phyloP scores from a whole-genome alignment of 192 early-diverging fungal genomes.

The Coemansia sp. region DNA sequence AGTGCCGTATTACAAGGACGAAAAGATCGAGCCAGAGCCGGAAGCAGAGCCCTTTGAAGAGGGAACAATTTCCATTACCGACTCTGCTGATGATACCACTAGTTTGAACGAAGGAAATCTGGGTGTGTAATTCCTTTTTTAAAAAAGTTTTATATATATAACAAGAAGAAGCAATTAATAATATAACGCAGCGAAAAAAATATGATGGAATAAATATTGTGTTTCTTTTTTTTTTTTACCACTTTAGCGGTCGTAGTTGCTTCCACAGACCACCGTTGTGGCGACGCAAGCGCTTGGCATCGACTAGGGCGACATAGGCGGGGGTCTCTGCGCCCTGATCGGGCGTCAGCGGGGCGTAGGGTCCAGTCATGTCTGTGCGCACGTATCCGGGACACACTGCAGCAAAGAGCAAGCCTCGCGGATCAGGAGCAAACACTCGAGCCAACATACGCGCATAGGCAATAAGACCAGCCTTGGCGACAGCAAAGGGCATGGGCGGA shows the following conservation, averaged over 20 bases:
- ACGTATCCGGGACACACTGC: slow-evolving; percentile 51
- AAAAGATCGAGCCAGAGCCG: background rate
- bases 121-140: slow-evolving; percentile 4
- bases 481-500: slow-evolving; percentile 52
- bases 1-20: slow-evolving; percentile 27
- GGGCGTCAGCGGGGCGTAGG: slow-evolving; percentile 39
- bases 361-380: slow-evolving; percentile 43
- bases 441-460: slow-evolving; percentile 50
- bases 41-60: background rate
- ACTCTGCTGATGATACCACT: background rate
- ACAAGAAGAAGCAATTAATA: background rate
- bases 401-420: slow-evolving; percentile 41
- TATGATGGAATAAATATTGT: too few species aligned
- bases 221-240: slow-evolving; percentile 3
- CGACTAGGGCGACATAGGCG: slow-evolving; percentile 38
- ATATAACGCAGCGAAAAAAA: background rate
- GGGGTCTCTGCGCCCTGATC: slow-evolving; percentile 52
- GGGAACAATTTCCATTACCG: background rate
- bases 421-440: slow-evolving; percentile 11
- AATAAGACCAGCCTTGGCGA: slow-evolving; percentile 50
- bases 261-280: slow-evolving; percentile 54
- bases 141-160: background rate
- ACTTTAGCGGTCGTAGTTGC: slow-evolving; percentile 39
- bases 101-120: slow-evolving; percentile 23
- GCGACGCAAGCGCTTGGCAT: slow-evolving; percentile 31